Evolutionary conservation across 805 yeast species (phyloP), one percentile per base, ranked within the genome.

Genomic region (Saturnispora kantuleensis): DNA sequence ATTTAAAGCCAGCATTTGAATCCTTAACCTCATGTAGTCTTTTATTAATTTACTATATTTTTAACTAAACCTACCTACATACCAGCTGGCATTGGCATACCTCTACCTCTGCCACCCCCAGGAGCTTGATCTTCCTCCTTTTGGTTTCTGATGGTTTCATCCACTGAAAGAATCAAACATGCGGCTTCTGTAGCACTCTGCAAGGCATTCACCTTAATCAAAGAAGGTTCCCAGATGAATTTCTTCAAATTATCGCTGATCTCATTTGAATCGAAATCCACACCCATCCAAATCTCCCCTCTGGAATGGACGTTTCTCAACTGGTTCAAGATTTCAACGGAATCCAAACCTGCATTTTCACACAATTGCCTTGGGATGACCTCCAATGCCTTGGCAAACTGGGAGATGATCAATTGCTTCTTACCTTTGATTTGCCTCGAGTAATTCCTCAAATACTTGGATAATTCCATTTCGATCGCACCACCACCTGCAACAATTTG

Each of bases 261-360:
- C 35, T 72, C 63, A 61, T 87, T 97, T 49, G 77, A 77, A 48
- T 78, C 84, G 68, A 93, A 93, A 66, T 93, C 96, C 49, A 93
- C 79, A 53, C 99, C 99, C 51, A 71, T 81, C 93, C 96, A 86
- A 38, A 67, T 72, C 57, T 90, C 95, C 50, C 95, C 96, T 62
- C 84, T 84, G 44, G 95, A 93, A 58, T 93, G 99, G 15, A 86
- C 82, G 75, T 93, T 84, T 66, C 99, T 79, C 58, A 93, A 71
- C 58, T 83, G 77, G 64, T 93, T 93, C 55, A 93, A 76, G 48
- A 93, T 68, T 62, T 93, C 97, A n/a, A 95, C 86, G 16, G 95
- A 94, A 62, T 93, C 99, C 53, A 93, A 81, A 5, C 99, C 99
- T n/a, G 96, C 98, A 63, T 93, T 93, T 61, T 93, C 98, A 70